A percentile compares a stretch with the other conserved stretches of the same genome.
Conservation (phyloP, 768 basidiomycete genomes). For the Sporobolomyces roseus region DNA sequence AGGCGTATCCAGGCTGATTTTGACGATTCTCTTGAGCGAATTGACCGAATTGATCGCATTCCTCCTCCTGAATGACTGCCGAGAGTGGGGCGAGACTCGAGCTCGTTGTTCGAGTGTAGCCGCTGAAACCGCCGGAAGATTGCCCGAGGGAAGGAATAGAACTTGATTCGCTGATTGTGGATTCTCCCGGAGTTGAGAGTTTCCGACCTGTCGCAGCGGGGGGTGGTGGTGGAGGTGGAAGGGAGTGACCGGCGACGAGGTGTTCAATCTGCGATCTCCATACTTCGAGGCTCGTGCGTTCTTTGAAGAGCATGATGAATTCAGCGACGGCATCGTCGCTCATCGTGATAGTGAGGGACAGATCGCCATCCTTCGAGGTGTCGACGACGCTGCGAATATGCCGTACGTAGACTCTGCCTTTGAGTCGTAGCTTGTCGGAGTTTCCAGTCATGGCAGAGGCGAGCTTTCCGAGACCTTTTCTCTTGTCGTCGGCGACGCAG, state of each 20-base stretch:
- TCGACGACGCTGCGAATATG: conserved; percentile 88
- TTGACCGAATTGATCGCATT: conserved; percentile 20
- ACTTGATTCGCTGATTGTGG: conserved; percentile 15
- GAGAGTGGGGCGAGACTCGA: conserved; percentile 25
- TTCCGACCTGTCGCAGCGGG: not conserved
- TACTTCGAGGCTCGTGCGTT: conserved; percentile 77
- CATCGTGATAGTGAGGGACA: conserved; percentile 96
- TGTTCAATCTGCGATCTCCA: conserved; percentile 81
- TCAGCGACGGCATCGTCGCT: conserved; percentile 84
- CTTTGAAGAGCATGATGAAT: conserved; percentile 93
- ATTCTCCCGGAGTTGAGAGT: not conserved
- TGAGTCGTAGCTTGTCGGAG: conserved; percentile 73
- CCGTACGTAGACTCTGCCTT: conserved; percentile 90
- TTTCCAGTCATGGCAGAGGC: conserved; percentile 57
- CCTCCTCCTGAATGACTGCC: conserved; percentile 18
- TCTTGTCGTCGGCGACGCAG: conserved; percentile 95
- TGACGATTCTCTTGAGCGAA: not conserved
- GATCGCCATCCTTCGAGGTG: conserved; percentile 64
- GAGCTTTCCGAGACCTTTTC: conserved; percentile 70
- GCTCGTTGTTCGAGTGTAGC: conserved; percentile 30
- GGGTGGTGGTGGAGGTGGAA: conserved; percentile 15
- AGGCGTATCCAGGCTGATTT: conserved; percentile 15
- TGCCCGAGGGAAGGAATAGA: conserved; percentile 13
- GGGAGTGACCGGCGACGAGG: conserved; percentile 56
- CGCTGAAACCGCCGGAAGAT: conserved; percentile 28